These are phyloP conservation scores for Chamaenerion angustifolium DNA, from an alignment of 345 rosid species.

Conservation along the genomic window DNA sequence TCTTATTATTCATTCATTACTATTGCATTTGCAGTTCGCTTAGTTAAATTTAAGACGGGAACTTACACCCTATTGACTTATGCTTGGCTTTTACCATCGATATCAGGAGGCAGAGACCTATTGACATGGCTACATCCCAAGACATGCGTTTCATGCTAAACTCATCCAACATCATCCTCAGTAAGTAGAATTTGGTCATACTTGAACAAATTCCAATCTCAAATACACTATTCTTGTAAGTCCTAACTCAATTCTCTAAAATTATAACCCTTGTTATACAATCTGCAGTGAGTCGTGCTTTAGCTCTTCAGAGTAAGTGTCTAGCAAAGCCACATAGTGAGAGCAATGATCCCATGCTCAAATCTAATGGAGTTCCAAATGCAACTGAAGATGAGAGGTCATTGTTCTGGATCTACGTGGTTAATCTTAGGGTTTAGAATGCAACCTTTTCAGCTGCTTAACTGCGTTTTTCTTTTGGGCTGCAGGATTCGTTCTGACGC, in stretches of 20 bases:
- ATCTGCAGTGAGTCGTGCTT: constrained; percentile 34
- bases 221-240: background rate
- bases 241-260: constrained; percentile 6
- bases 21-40: background rate
- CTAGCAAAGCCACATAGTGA: constrained; percentile 19
- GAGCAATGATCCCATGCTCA: constrained; percentile 1
- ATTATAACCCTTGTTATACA: constrained; percentile 10
- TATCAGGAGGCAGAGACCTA: constrained; percentile 60
- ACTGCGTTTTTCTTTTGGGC: background rate
- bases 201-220: background rate
- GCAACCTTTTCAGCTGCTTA: too few relatives aligned
- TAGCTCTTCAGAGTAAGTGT: constrained; percentile 19
- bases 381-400: constrained; percentile 1
- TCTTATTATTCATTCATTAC: constrained; percentile 2
- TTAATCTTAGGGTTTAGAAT: too few relatives aligned
- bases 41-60: constrained; percentile 8
- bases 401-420: too few relatives aligned
- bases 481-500: constrained; percentile 14
- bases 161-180: constrained; percentile 34
- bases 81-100: constrained; percentile 5
- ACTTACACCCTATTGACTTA: constrained; percentile 1
- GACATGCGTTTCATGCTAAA: constrained; percentile 75
- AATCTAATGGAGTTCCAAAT: too few relatives aligned
- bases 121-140: constrained; percentile 70
- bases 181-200: constrained; percentile 30